Base-by-base conservation (phyloP, 805 yeast species). In the Pichia exigua region DNA sequence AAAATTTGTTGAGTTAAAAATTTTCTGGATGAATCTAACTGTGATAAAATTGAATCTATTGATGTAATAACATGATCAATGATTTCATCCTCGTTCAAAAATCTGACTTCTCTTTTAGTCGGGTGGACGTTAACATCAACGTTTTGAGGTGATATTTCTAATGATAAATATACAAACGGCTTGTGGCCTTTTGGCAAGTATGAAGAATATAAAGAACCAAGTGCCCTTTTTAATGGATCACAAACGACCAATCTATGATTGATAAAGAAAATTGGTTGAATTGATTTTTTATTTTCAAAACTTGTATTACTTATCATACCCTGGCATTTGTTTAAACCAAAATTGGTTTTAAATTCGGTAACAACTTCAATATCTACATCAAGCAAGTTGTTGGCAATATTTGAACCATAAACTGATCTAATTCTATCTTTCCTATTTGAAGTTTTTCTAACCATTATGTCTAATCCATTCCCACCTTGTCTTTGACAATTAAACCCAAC, bases 111-210 rank as follows among this genome's bases (percentile, higher is more conserved):
- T 53, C 92, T 76, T 59, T 94, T 94, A 0, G 98, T 92, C 0
- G 99, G 99, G 63, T 94, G 99, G 15, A 94, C 83, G 63, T 94
- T 94, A 17, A 94, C 98, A 65, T 94, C 99, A 9, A 94, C 74
- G 54, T 83, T 82, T 35, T 68, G 69, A 0, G 97, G 87, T 22
- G 74, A 71, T 2, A 94, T 79, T 20, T 71, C 70, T n/a, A 94
- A 64, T 46, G 87, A 74, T 48, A 94, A 53, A 65, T 90, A 94
- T 1, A 87, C 74, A 63, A 94, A 94, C 0, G 95, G 85, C 57
- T 75, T 79, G 44, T 73, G 73, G 0, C 95, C 95, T 58, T 84
- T 87, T 0, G 97, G 97, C 20, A 92, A 66, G 62, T 78, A 87
- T 3, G 76, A 67, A 20, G 81, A 73, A 61, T 82, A 90, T 0